Conservation (phyloP, 1,284 basidiomycete species). For the Meira nashicola region DNA sequence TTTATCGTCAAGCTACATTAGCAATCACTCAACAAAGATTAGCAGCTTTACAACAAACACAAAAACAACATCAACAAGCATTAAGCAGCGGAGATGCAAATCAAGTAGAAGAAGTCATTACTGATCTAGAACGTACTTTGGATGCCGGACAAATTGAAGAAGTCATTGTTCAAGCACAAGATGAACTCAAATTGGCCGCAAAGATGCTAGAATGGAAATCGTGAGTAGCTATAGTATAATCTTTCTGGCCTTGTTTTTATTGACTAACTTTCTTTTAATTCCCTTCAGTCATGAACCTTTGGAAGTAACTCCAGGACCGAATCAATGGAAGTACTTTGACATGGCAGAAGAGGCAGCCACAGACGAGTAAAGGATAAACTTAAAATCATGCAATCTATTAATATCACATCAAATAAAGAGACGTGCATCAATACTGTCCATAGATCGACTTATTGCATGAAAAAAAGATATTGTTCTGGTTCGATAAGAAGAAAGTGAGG, state of each 20-base stretch:
- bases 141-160: conserved; percentile 64
- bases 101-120: conserved; percentile 67
- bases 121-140: conserved; percentile 63
- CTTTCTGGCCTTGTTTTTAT: not conserved
- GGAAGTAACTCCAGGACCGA: conserved; percentile 70
- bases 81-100: conserved; percentile 59
- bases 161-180: conserved; percentile 73
- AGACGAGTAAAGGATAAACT: conserved; percentile 16
- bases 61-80: conserved; percentile 60
- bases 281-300: conserved; percentile 73
- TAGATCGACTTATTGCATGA: no score
- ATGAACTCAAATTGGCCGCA: conserved; percentile 71
- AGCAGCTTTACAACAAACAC: conserved; percentile 62
- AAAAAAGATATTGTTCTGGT: no score
- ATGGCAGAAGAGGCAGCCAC: conserved; percentile 49
- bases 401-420: no score
- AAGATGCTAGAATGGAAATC: conserved; percentile 94
- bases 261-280: not conserved
- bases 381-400: no score
- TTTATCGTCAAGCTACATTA: conserved; percentile 86
- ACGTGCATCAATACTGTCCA: no score
- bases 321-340: conserved; percentile 77
- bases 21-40: conserved; percentile 80
- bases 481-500: no score
- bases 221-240: conserved; percentile 61